phyloP scores from a whole-genome alignment of 148 eudicot genomes.

The Chenopodium formosanum region DNA sequence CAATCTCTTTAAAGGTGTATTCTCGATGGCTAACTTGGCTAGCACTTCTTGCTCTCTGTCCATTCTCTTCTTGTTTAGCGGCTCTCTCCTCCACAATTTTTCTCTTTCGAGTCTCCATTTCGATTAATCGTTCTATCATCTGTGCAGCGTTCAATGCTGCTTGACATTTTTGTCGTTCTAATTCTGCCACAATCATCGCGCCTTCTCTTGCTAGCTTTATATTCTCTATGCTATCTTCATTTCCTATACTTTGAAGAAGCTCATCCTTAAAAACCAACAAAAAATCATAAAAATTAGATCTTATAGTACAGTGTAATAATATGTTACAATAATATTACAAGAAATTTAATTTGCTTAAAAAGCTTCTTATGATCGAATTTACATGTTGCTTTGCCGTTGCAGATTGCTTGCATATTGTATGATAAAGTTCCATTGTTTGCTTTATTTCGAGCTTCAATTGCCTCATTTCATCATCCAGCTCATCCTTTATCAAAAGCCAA shows the following conservation, averaged over 20 bases:
- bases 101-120: conserved; percentile 49
- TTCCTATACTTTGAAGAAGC: conserved; percentile 31
- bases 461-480: conserved; percentile 53
- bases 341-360: neutral
- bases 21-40: conserved; percentile 35
- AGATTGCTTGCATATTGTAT: conserved; percentile 43
- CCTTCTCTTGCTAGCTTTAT: conserved; percentile 40
- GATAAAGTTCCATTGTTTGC: conserved; percentile 53
- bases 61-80: conserved; percentile 29
- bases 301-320: neutral
- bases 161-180: conserved; percentile 53
- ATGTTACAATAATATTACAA: neutral
- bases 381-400: conserved; percentile 46
- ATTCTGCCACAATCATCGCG: conserved; percentile 43
- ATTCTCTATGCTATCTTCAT: conserved; percentile 38
- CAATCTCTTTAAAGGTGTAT: conserved; percentile 62
- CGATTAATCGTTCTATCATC: conserved; percentile 47
- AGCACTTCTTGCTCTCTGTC: conserved; percentile 14
- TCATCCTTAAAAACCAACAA: conserved; percentile 23
- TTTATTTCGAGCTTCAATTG: conserved; percentile 49
- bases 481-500: conserved; percentile 35
- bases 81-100: conserved; percentile 39
- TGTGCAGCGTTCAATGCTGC: conserved; percentile 60
- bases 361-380: neutral
- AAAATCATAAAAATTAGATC: neutral